phyloP scores from a whole-genome alignment of 495 filamentous ascomycete species.

The Paragyromitra xinjiangensis region DNA sequence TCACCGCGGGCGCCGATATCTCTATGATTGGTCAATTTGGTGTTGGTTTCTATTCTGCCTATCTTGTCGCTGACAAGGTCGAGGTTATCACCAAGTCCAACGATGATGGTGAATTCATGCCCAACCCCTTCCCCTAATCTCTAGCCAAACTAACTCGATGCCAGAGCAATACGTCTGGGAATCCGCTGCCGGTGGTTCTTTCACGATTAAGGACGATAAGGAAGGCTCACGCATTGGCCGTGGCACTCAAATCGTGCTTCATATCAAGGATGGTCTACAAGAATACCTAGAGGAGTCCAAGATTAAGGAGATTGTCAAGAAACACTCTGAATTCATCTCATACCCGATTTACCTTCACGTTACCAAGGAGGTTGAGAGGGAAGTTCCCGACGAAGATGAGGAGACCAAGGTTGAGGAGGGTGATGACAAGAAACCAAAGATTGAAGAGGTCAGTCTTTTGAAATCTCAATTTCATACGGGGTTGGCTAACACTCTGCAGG shows the following conservation, averaged over 20 bases:
- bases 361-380: conserved; percentile 97
- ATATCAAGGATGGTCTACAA: conserved; percentile 98
- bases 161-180: conserved; percentile 97
- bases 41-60: conserved; percentile 99
- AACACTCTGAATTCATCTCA: conserved; percentile 99
- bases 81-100: conserved; percentile 98
- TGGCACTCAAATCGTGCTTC: conserved; percentile 96
- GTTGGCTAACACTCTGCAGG: conserved; percentile 60
- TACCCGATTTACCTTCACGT: conserved; percentile 99
- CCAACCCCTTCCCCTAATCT: background rate
- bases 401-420: conserved; percentile 69
- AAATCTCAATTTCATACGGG: conserved; percentile 61
- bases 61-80: conserved; percentile 96
- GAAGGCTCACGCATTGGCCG: conserved; percentile 90
- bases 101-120: conserved; percentile 73
- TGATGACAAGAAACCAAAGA: conserved; percentile 82
- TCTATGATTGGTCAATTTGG: conserved; percentile 99
- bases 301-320: conserved; percentile 99
- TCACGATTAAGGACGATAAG: conserved; percentile 90
- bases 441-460: conserved; percentile 69
- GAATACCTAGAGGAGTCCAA: conserved; percentile 98
- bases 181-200: conserved; percentile 95
- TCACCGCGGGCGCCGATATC: conserved; percentile 97
- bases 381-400: conserved; percentile 96
- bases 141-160: conserved; percentile 22